A percentile compares a stretch with the other conserved stretches of the same genome.
phyloP scores from a whole-genome alignment of 2,329 filamentous ascomycete genomes.

The Cryphonectria carpinicola region DNA sequence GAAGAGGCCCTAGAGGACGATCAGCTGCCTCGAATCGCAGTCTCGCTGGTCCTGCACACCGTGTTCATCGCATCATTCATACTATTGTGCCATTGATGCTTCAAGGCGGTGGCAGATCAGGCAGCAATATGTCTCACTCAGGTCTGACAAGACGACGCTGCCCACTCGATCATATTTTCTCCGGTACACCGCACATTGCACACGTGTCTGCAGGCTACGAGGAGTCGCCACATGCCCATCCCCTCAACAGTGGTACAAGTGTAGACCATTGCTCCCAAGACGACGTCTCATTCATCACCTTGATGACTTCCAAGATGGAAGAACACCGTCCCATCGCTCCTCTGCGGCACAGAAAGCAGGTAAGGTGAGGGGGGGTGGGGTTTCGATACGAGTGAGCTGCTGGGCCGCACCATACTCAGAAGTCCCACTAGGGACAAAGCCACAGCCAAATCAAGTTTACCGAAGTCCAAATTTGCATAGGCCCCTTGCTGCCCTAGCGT shows the following conservation, averaged over 20 bases:
- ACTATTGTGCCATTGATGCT: background rate
- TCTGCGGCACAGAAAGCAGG: background rate
- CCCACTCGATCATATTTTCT: no score
- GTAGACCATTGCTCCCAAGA: background rate
- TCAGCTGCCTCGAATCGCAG: background rate
- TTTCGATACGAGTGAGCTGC: background rate
- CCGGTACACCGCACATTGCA: background rate
- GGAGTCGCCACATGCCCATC: background rate
- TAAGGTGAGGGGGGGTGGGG: background rate
- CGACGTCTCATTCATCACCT: background rate
- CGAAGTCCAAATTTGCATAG: background rate
- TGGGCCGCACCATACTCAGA: background rate
- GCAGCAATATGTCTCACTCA: background rate
- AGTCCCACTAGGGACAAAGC: background rate
- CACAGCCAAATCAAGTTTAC: background rate
- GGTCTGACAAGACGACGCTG: background rate
- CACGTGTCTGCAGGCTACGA: background rate
- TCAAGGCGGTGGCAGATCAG: background rate
- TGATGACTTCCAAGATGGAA: background rate
- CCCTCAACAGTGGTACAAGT: background rate
- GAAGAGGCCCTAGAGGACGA: background rate
- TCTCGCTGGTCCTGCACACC: background rate
- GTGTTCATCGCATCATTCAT: background rate
- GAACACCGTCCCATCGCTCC: no score
- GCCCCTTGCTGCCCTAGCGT: background rate